A percentile compares a stretch with the other conserved stretches of the same genome.
Evolutionary conservation across 2,329 filamentous ascomycete species (phyloP).

Genomic region (Sphaceloma murrayae): DNA sequence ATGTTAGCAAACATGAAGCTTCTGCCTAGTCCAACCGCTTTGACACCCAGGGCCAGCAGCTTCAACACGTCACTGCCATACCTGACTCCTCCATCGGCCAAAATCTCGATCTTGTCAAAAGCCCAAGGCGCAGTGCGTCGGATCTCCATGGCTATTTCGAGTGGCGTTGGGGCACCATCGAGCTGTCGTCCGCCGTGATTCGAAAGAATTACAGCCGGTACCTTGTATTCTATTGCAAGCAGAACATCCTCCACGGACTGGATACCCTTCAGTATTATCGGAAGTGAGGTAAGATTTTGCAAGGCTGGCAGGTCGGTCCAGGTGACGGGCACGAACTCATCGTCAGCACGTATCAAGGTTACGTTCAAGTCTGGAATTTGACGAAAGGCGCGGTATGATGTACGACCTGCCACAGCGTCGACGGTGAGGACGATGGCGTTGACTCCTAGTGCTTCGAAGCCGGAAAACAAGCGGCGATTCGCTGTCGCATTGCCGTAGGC

Average conservation of each 20-base stretch:
- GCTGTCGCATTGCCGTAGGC: too few relatives aligned
- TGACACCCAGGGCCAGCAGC: slow-evolving; percentile 53
- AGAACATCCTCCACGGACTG: slow-evolving; percentile 33
- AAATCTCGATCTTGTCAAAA: slow-evolving; percentile 49
- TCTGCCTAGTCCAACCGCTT: slow-evolving; percentile 46
- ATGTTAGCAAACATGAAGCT: neutral
- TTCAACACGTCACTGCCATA: slow-evolving; percentile 58
- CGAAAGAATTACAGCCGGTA: slow-evolving; percentile 38
- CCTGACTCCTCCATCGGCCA: slow-evolving; percentile 53
- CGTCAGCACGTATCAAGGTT: neutral
- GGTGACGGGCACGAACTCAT: neutral
- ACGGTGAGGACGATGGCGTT: slow-evolving; percentile 35
- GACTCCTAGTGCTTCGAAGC: slow-evolving; percentile 30
- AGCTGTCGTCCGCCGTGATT: slow-evolving; percentile 39
- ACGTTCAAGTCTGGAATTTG: too few relatives aligned
- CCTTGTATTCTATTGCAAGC: slow-evolving; percentile 34
- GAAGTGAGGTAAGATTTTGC: neutral
- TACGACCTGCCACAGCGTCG: slow-evolving; percentile 20
- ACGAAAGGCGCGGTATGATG: neutral
- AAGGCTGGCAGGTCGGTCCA: neutral
- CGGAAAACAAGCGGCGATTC: too few relatives aligned
- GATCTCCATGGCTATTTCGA: slow-evolving; percentile 54
- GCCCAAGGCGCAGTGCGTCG: slow-evolving; percentile 50
- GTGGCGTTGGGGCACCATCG: slow-evolving; percentile 38
- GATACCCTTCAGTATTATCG: slow-evolving; percentile 31